phyloP scores from a whole-genome alignment of 257 asterid species.

The Leptodermis oblonga region DNA sequence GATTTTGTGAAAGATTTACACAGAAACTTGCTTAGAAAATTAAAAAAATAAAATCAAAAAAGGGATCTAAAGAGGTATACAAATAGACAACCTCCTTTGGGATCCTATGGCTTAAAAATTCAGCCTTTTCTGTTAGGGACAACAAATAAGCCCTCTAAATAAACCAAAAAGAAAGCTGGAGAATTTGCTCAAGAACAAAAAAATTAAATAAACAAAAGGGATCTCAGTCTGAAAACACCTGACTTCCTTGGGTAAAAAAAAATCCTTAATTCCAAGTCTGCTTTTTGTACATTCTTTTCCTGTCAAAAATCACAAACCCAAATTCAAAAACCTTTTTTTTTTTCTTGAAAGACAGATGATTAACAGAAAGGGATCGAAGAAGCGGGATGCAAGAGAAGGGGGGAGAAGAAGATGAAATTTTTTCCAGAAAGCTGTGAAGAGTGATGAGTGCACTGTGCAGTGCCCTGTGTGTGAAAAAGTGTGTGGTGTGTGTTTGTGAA shows the following conservation, averaged over 20 bases:
- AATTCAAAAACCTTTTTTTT: slow-evolving; percentile 27
- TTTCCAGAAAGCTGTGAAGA: background rate
- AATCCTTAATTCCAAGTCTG: slow-evolving; percentile 46
- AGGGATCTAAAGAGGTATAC: slow-evolving; percentile 41
- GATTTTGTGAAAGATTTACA: slow-evolving; percentile 11
- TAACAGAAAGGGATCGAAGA: slow-evolving; percentile 85
- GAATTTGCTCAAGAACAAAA: slow-evolving; percentile 3
- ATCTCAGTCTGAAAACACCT: slow-evolving; percentile 84
- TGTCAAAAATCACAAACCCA: slow-evolving; percentile 37
- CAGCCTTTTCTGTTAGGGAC: slow-evolving; percentile 38
- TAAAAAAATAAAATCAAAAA: background rate
- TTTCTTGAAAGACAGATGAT: slow-evolving; percentile 49
- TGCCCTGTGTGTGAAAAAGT: slow-evolving; percentile 10
- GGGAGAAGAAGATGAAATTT: slow-evolving; percentile 24
- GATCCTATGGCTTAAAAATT: slow-evolving; percentile 23
- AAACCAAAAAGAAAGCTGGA: background rate
- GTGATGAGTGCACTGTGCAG: slow-evolving; percentile 5
- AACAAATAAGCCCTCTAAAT: slow-evolving; percentile 57
- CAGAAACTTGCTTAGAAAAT: background rate
- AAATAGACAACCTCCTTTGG: slow-evolving; percentile 56
- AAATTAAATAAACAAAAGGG: slow-evolving; percentile 15
- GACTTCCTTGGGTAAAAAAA: slow-evolving; percentile 39
- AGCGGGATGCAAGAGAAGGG: slow-evolving; percentile 53
- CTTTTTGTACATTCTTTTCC: slow-evolving; percentile 23
- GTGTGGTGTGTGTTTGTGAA: slow-evolving; percentile 44